Conservation (phyloP, 2,329 filamentous ascomycete species). For the Paradendryphiella salina region DNA sequence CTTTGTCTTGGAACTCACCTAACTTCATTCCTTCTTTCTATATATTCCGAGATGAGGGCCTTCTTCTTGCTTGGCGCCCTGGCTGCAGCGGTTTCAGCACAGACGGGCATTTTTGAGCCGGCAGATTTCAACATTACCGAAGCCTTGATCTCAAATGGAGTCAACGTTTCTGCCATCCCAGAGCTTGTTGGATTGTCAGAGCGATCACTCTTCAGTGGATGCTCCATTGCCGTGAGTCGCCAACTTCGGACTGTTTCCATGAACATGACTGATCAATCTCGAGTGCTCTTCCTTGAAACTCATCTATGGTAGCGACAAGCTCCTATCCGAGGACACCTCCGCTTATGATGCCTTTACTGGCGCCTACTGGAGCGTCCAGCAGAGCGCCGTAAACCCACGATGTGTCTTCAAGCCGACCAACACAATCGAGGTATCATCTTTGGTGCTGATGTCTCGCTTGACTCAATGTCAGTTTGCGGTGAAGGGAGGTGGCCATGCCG, state of each 20-base stretch:
- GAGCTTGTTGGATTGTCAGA: slow-evolving; percentile 12
- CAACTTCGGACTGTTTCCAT: slow-evolving; percentile 1
- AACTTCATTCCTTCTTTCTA: not conserved
- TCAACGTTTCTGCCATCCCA: slow-evolving; percentile 26
- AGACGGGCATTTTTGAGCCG: slow-evolving; percentile 21
- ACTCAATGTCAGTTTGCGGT: slow-evolving; percentile 48
- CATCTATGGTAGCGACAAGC: slow-evolving; percentile 26
- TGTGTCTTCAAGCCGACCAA: slow-evolving; percentile 36
- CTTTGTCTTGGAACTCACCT: not conserved
- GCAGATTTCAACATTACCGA: slow-evolving; percentile 25
- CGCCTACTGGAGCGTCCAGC: slow-evolving; percentile 36
- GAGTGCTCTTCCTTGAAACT: slow-evolving; percentile 31
- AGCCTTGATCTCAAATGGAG: slow-evolving; percentile 24
- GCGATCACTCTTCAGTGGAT: slow-evolving; percentile 10
- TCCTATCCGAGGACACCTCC: slow-evolving; percentile 16
- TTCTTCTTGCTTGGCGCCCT: slow-evolving; percentile 15
- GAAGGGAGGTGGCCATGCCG: slow-evolving; percentile 52
- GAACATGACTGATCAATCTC: slow-evolving; percentile 6
- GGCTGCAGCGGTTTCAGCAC: slow-evolving; percentile 13
- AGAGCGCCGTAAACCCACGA: slow-evolving; percentile 27
- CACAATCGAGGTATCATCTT: slow-evolving; percentile 24
- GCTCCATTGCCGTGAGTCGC: slow-evolving; percentile 28
- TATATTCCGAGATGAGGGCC: slow-evolving; percentile 13
- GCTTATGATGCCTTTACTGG: slow-evolving; percentile 29
- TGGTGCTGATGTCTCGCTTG: slow-evolving; percentile 27